phyloP scores from a whole-genome alignment of 2,329 filamentous ascomycete genomes.

The Ophiostoma populinum region DNA sequence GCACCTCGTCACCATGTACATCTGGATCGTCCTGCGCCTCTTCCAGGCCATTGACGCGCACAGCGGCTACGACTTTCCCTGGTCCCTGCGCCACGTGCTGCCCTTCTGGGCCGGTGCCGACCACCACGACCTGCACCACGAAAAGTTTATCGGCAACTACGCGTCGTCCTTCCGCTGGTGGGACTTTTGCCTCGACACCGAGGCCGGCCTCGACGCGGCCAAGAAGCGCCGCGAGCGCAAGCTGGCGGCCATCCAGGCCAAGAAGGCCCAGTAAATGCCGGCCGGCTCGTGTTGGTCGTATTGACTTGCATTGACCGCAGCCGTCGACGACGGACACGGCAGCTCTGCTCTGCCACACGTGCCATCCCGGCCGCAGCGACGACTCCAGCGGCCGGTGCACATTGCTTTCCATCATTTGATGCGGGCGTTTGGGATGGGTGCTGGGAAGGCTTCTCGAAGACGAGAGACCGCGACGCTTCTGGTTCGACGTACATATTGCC shows the following conservation, averaged over 20 bases:
- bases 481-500: slow-evolving; percentile 11
- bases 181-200: slow-evolving; percentile 88
- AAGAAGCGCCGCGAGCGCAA: slow-evolving; percentile 70
- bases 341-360: too few species aligned
- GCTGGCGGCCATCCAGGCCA: slow-evolving; percentile 43
- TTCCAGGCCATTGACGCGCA: slow-evolving; percentile 98
- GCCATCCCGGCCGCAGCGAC: too few species aligned
- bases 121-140: slow-evolving; percentile 94
- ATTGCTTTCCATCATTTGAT: not conserved
- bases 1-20: slow-evolving; percentile 94
- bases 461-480: slow-evolving; percentile 1
- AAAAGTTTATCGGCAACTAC: slow-evolving; percentile 98
- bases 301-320: too few species aligned
- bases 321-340: too few species aligned
- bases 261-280: slow-evolving; percentile 44
- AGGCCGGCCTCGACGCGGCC: slow-evolving; percentile 73
- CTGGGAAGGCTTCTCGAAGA: slow-evolving; percentile 4
- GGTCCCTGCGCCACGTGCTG: slow-evolving; percentile 79
- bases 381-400: not conserved
- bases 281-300: too few species aligned
- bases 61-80: slow-evolving; percentile 96
- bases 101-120: slow-evolving; percentile 97
- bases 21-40: slow-evolving; percentile 82
- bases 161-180: slow-evolving; percentile 97
- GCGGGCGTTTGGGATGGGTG: slow-evolving; percentile 7